A percentile compares a stretch with the other conserved stretches of the same genome.
Conservation (phyloP, 192 early-diverging fungal genomes). For the Mortierella antarctica region DNA sequence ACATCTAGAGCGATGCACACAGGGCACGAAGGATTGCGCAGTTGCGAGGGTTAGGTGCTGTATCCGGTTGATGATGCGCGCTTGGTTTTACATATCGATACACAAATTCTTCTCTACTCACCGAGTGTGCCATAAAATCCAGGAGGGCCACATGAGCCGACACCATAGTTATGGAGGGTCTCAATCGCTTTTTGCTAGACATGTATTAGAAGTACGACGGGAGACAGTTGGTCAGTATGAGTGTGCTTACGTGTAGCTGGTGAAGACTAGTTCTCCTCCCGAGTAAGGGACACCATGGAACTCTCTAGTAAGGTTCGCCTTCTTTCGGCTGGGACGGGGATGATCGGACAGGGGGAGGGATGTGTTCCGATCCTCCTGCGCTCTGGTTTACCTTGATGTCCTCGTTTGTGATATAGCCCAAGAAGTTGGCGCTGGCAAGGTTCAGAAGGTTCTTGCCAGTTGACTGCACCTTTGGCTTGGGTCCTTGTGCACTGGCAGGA, state of each 20-base stretch:
- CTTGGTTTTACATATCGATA: background rate
- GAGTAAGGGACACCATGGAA: too few relatives aligned
- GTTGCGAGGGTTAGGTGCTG: background rate
- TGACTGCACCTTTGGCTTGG: constrained; percentile 70
- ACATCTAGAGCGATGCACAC: constrained; percentile 73
- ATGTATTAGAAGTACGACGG: background rate
- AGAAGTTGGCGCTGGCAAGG: constrained; percentile 89
- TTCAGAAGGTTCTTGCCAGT: constrained; percentile 78
- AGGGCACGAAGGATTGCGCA: background rate
- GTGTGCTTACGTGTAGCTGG: too few relatives aligned
- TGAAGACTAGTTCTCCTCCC: too few relatives aligned
- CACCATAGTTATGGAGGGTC: constrained; percentile 92
- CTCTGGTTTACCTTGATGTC: constrained; percentile 64
- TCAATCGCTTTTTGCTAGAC: constrained; percentile 79
- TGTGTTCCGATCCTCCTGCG: too few relatives aligned
- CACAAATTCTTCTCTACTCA: constrained; percentile 2
- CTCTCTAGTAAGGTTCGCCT: too few relatives aligned
- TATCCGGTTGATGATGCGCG: background rate
- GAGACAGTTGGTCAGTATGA: background rate
- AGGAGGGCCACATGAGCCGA: constrained; percentile 95
- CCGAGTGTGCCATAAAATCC: constrained; percentile 92
- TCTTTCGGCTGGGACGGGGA: too few relatives aligned
- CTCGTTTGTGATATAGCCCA: constrained; percentile 82
- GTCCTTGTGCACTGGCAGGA: constrained; percentile 58
- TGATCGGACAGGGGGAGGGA: too few relatives aligned